Conservation (phyloP, 345 rosid species). For the Heritiera fomes region DNA sequence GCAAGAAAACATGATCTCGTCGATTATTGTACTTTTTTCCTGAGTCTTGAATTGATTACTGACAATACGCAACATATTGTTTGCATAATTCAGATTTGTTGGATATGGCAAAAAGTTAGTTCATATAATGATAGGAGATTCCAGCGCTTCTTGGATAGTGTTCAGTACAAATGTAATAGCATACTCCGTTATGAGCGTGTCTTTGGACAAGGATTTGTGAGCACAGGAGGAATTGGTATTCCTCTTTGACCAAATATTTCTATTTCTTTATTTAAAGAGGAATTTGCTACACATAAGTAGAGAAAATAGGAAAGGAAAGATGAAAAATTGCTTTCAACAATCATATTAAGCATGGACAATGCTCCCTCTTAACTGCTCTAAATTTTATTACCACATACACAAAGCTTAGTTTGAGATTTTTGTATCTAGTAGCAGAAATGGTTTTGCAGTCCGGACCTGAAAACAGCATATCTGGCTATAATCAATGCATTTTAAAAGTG, state of each 20-base stretch:
- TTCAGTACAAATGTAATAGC: conserved; percentile 81
- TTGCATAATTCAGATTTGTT: conserved; percentile 74
- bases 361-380: neutral
- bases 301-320: neutral
- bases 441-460: neutral
- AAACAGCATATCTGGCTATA: neutral
- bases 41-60: conserved; percentile 17
- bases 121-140: conserved; percentile 84
- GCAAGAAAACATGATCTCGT: conserved; percentile 34
- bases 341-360: neutral
- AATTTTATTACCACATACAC: neutral
- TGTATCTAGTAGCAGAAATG: conserved; percentile 7
- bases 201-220: conserved; percentile 92
- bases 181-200: conserved; percentile 91
- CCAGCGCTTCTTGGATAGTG: conserved; percentile 92
- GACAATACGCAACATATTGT: conserved; percentile 17
- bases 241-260: conserved; percentile 12
- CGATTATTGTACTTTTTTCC: neutral
- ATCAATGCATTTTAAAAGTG: neutral
- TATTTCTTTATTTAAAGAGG: conserved; percentile 2
- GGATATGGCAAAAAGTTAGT: conserved; percentile 85
- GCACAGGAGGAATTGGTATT: conserved; percentile 95
- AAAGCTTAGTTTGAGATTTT: neutral
- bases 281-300: neutral
- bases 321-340: neutral